These are phyloP conservation scores for Scleroderma bovista DNA, from an alignment of 768 basidiomycete genomes.

Conservation along the genomic window DNA sequence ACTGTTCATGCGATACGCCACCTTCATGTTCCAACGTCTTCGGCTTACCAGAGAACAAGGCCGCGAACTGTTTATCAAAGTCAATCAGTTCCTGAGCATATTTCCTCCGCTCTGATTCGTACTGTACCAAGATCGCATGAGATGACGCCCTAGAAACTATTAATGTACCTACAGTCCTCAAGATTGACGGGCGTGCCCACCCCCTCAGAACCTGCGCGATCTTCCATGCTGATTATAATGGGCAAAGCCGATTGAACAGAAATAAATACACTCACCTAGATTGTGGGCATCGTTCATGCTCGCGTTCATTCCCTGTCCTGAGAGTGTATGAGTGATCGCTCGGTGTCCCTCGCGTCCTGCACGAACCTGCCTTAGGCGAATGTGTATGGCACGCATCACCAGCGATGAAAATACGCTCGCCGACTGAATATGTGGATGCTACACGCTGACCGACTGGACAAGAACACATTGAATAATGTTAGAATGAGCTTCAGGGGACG, in stretches of 20 bases:
- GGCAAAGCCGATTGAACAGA: neutral
- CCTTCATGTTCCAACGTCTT: too few species aligned
- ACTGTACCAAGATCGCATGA: too few species aligned
- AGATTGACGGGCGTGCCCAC: too few species aligned
- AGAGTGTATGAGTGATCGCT: neutral
- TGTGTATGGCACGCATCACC: conserved; percentile 74
- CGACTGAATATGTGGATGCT: conserved; percentile 56
- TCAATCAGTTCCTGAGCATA: too few species aligned
- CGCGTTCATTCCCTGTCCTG: too few species aligned
- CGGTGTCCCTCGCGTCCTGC: neutral
- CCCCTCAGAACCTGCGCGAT: conserved; percentile 39
- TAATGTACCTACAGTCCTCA: too few species aligned
- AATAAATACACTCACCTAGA: conserved; percentile 32
- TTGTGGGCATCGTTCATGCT: conserved; percentile 68
- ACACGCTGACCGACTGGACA: conserved; percentile 66
- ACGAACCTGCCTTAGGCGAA: conserved; percentile 57
- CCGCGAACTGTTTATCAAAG: too few species aligned
- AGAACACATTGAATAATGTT: neutral
- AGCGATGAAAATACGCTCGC: conserved; percentile 76
- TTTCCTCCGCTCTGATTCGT: too few species aligned
- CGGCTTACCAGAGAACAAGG: too few species aligned
- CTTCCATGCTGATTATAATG: conserved; percentile 38
- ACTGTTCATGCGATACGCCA: too few species aligned
- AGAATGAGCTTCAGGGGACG: conserved; percentile 12
- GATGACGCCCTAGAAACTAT: too few species aligned